phyloP scores from a whole-genome alignment of 176 grass and related monocot species.

The Oropetium thomaeum region DNA sequence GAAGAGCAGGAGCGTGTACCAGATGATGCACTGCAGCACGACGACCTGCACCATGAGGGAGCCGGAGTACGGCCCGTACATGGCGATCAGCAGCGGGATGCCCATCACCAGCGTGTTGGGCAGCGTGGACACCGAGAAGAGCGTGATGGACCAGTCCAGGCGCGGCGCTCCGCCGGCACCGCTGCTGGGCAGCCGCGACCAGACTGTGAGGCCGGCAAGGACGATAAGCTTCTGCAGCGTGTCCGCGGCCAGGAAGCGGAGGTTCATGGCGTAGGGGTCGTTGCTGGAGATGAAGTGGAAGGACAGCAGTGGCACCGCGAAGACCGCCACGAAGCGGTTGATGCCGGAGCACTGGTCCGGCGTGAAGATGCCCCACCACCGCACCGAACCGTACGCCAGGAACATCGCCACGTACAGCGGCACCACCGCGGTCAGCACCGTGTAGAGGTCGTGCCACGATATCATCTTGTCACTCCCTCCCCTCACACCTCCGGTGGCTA shows the following conservation, averaged over 20 bases:
- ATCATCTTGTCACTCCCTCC: slow-evolving; percentile 34
- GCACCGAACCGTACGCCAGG: slow-evolving; percentile 71
- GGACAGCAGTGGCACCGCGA: slow-evolving; percentile 82
- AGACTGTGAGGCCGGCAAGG: slow-evolving; percentile 48
- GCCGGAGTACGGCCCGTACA: slow-evolving; percentile 66
- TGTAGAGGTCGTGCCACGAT: slow-evolving; percentile 58
- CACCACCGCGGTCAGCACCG: slow-evolving; percentile 69
- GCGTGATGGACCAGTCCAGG: slow-evolving; percentile 72
- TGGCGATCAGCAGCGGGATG: slow-evolving; percentile 72
- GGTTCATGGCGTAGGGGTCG: slow-evolving; percentile 73
- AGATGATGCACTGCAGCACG: slow-evolving; percentile 92
- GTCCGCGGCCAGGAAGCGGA: slow-evolving; percentile 78
- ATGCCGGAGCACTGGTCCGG: slow-evolving; percentile 89
- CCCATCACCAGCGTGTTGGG: slow-evolving; percentile 92
- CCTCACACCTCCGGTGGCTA: background rate
- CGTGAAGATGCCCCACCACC: slow-evolving; percentile 91
- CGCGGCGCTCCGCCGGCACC: background rate
- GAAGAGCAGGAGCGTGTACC: slow-evolving; percentile 95
- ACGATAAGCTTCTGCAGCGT: slow-evolving; percentile 83
- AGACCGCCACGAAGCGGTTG: slow-evolving; percentile 86
- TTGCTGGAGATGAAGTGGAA: slow-evolving; percentile 94
- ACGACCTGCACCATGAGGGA: slow-evolving; percentile 88
- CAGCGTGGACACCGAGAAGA: slow-evolving; percentile 70
- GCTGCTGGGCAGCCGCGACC: slow-evolving; percentile 31
- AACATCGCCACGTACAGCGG: slow-evolving; percentile 94